Evolutionary conservation across 1,284 basidiomycete genomes (phyloP).

Genomic region (Boletus chippewaensis): DNA sequence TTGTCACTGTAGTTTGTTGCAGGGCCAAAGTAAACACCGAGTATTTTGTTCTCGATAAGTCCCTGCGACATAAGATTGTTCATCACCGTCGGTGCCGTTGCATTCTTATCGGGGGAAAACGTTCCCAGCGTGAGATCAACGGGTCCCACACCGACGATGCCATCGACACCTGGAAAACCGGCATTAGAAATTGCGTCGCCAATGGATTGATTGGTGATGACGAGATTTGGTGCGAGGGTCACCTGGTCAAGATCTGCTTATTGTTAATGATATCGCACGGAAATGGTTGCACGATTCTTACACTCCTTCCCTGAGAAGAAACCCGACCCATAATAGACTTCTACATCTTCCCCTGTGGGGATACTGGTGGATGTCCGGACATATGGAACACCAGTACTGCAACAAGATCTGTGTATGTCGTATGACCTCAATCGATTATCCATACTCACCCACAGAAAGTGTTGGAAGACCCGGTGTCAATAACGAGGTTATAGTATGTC

Average conservation of each 20-base stretch:
- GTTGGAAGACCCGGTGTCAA: slow-evolving; percentile 33
- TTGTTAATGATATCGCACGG: not conserved
- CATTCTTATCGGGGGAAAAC: slow-evolving; percentile 2
- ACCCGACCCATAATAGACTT: slow-evolving; percentile 21
- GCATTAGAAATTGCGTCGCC: slow-evolving; percentile 2
- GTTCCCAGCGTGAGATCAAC: slow-evolving; percentile 16
- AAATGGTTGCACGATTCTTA: not conserved
- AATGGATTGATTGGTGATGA: slow-evolving; percentile 17
- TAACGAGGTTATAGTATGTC: too few species aligned
- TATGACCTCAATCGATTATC: not conserved
- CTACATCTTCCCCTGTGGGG: slow-evolving; percentile 22
- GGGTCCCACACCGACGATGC: slow-evolving; percentile 27
- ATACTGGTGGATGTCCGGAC: slow-evolving; percentile 21
- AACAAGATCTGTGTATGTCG: not conserved
- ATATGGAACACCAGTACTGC: slow-evolving; percentile 11
- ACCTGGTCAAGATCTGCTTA: slow-evolving; percentile 21
- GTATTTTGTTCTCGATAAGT: slow-evolving; percentile 13
- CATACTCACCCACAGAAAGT: slow-evolving; percentile 29
- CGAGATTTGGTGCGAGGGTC: slow-evolving; percentile 16
- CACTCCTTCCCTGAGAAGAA: slow-evolving; percentile 24
- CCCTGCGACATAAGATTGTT: slow-evolving; percentile 22
- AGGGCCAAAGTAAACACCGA: slow-evolving; percentile 26
- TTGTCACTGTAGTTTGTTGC: slow-evolving; percentile 14
- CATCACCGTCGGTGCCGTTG: slow-evolving; percentile 23
- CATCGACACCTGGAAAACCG: slow-evolving; percentile 17